phyloP scores from a whole-genome alignment of 352 stramenopile species.

The Pythium volutum region DNA sequence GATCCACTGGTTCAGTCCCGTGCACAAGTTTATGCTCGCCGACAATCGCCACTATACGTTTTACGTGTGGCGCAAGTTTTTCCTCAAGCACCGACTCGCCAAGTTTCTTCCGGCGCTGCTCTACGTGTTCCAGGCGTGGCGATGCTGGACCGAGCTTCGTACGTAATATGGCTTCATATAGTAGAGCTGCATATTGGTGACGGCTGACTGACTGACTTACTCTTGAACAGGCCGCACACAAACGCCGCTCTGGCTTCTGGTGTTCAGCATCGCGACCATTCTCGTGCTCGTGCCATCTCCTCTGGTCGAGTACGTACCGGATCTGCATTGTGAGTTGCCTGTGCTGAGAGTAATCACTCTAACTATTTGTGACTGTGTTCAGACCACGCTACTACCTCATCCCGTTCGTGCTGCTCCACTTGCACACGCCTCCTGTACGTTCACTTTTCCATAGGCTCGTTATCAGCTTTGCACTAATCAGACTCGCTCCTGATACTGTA shows the following conservation, averaged over 20 bases:
- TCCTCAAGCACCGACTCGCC: constrained; percentile 61
- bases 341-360: not conserved
- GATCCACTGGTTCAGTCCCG: constrained; percentile 67
- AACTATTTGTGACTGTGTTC: not conserved
- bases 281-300: constrained; percentile 86
- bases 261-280: constrained; percentile 66
- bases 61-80: constrained; percentile 90
- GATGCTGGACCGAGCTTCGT: constrained; percentile 64
- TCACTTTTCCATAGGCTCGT: not conserved
- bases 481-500: constrained; percentile 2
- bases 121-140: constrained; percentile 69
- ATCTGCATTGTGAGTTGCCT: not conserved
- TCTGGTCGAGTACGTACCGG: constrained; percentile 77
- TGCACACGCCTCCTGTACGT: constrained; percentile 69
- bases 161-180: constrained; percentile 23
- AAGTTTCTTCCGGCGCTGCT: constrained; percentile 61
- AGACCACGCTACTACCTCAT: constrained; percentile 83
- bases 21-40: constrained; percentile 89
- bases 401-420: constrained; percentile 73
- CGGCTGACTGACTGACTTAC: not conserved
- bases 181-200: not conserved
- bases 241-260: constrained; percentile 72
- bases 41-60: constrained; percentile 94
- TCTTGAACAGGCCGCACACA: constrained; percentile 38
- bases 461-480: not conserved